These are phyloP conservation scores for Suhomyces maxii DNA, from an alignment of 1,139 yeast species.

Conservation along the genomic window DNA sequence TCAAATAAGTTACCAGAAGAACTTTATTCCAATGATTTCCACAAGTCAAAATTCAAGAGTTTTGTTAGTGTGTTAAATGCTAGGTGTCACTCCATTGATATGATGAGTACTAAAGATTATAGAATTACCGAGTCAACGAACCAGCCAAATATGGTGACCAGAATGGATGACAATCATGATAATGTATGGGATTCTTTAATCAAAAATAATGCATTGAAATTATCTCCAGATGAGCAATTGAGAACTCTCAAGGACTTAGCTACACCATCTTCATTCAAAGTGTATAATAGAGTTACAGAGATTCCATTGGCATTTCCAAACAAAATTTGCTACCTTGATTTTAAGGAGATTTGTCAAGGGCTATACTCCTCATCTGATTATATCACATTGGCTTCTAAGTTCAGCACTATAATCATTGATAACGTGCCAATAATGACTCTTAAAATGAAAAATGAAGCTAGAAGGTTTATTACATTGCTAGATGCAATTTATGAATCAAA, in stretches of 20 bases:
- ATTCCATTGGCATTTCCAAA: constrained; percentile 44
- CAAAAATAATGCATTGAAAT: constrained; percentile 12
- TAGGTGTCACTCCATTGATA: constrained; percentile 64
- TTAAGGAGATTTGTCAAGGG: constrained; percentile 57
- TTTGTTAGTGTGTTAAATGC: constrained; percentile 58
- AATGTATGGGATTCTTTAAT: constrained; percentile 38
- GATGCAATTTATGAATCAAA: constrained; percentile 71
- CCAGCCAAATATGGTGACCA: constrained; percentile 32
- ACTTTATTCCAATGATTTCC: constrained; percentile 63
- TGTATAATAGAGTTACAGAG: constrained; percentile 54
- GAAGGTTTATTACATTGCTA: constrained; percentile 62
- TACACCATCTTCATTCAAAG: constrained; percentile 37
- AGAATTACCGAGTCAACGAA: constrained; percentile 41
- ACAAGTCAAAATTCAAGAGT: constrained; percentile 54
- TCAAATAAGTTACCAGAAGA: constrained; percentile 73
- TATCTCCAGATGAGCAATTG: constrained; percentile 6
- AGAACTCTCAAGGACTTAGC: constrained; percentile 20
- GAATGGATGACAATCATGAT: constrained; percentile 25
- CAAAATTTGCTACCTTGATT: constrained; percentile 50
- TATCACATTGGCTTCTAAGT: constrained; percentile 63
- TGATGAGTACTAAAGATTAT: constrained; percentile 60
- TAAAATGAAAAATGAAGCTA: constrained; percentile 65
- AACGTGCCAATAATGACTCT: constrained; percentile 61
- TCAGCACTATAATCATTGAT: constrained; percentile 56
- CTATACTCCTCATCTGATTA: constrained; percentile 67